Evolutionary conservation across 2,329 filamentous ascomycete species (phyloP).

Genomic region (Diplodia sapinea): DNA sequence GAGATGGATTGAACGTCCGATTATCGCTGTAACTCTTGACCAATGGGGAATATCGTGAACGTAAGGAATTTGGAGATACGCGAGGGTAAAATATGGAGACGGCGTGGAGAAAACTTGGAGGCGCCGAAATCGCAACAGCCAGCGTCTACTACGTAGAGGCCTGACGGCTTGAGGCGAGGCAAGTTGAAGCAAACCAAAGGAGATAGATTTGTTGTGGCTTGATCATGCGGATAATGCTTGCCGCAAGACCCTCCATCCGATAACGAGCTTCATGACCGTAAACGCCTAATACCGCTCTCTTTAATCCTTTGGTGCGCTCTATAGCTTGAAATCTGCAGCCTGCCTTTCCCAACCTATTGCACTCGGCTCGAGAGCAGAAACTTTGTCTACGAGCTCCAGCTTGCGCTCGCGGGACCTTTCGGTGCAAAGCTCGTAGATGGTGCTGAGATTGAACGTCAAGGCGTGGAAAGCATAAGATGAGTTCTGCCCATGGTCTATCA

Average conservation of each 20-base stretch:
- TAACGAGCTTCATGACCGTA: neutral
- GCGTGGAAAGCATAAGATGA: slow-evolving; percentile 70
- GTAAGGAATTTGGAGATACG: slow-evolving; percentile 10
- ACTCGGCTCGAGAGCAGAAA: slow-evolving; percentile 64
- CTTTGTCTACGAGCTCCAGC: slow-evolving; percentile 69
- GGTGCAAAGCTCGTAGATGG: slow-evolving; percentile 89
- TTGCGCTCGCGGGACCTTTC: slow-evolving; percentile 77
- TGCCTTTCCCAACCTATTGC: slow-evolving; percentile 71
- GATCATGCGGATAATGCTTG: neutral
- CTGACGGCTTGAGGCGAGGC: neutral
- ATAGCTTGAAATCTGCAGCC: slow-evolving; percentile 79
- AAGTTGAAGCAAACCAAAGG: neutral
- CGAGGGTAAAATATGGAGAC: neutral
- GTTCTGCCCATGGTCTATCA: slow-evolving; percentile 62
- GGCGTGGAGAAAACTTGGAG: neutral
- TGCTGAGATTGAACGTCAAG: slow-evolving; percentile 86
- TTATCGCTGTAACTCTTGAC: neutral
- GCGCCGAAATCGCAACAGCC: neutral
- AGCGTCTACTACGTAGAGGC: neutral
- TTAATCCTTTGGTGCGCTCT: neutral
- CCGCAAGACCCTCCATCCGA: neutral
- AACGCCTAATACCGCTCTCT: neutral
- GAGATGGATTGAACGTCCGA: neutral
- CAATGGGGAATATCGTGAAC: slow-evolving; percentile 11
- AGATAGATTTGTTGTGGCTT: neutral